Conservation (phyloP, 2,329 filamentous ascomycete species). For the Cordyceps tenuipes region DNA sequence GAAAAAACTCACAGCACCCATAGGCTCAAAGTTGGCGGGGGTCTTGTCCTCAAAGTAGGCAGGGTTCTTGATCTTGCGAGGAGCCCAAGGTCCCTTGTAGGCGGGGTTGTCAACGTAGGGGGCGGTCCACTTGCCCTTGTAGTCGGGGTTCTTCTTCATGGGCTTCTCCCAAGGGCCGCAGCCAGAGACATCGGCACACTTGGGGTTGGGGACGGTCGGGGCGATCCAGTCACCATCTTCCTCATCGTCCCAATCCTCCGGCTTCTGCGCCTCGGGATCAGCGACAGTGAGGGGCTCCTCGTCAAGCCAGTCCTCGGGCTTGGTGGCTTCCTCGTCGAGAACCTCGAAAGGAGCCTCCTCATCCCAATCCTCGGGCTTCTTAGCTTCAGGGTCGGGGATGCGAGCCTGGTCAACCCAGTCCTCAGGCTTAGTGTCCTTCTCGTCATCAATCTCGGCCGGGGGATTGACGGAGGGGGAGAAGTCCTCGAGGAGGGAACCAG, state of each 20-base stretch:
- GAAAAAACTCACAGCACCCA: conserved; percentile 78
- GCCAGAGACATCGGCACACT: conserved; percentile 87
- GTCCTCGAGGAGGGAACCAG: conserved; percentile 87
- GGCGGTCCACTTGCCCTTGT: conserved; percentile 98
- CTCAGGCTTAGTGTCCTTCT: conserved; percentile 86
- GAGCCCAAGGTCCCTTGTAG: conserved; percentile 95
- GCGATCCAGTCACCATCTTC: conserved; percentile 97
- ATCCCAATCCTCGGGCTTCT: conserved; percentile 97
- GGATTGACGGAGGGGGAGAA: conserved; percentile 94
- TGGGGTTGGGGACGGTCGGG: conserved; percentile 87
- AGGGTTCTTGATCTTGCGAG: conserved; percentile 95
- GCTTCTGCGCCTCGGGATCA: conserved; percentile 94
- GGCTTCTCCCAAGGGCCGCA: conserved; percentile 91
- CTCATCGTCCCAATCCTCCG: conserved; percentile 98
- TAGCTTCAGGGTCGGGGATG: conserved; percentile 86
- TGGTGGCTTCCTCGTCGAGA: conserved; percentile 82
- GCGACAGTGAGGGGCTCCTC: conserved; percentile 73
- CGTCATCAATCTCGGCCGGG: conserved; percentile 85
- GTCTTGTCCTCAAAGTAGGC: conserved; percentile 95
- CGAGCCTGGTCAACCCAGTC: conserved; percentile 92
- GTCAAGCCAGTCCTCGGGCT: conserved; percentile 94
- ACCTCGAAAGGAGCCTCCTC: conserved; percentile 97
- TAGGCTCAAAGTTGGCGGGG: conserved; percentile 93
- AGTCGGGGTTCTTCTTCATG: conserved; percentile 86
- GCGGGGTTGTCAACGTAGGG: conserved; percentile 92